phyloP scores from a whole-genome alignment of 2,329 filamentous ascomycete genomes.

The Fusarium devonianum region DNA sequence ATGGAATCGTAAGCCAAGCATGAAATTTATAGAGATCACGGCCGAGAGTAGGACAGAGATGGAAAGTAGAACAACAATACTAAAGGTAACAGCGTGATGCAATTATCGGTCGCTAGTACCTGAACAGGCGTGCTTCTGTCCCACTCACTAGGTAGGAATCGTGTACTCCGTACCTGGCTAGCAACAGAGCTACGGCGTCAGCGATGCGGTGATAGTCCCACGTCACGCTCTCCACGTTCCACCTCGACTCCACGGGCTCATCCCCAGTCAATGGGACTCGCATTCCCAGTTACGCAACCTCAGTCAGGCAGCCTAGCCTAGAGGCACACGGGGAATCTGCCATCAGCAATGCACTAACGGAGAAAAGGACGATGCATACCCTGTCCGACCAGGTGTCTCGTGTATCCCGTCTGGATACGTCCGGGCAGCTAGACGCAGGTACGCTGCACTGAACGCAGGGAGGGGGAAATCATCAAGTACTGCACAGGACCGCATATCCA shows the following conservation, averaged over 20 bases:
- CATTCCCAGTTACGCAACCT: conserved; percentile 10
- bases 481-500: conserved; percentile 28
- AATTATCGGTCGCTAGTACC: too few relatives aligned
- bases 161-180: conserved; percentile 22
- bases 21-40: conserved; percentile 13
- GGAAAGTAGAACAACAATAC: too few relatives aligned
- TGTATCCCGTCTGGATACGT: conserved; percentile 8
- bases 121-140: too few relatives aligned
- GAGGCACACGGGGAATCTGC: conserved; percentile 9
- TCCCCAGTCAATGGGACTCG: conserved; percentile 24
- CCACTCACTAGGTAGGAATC: neutral
- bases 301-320: conserved; percentile 3
- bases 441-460: conserved; percentile 21
- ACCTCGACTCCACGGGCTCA: conserved; percentile 36
- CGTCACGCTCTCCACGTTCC: conserved; percentile 37
- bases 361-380: conserved; percentile 5
- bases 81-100: too few relatives aligned
- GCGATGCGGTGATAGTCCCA: conserved; percentile 25
- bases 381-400: conserved; percentile 12
- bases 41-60: conserved; percentile 2
- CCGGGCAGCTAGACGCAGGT: conserved; percentile 29
- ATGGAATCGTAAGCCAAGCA: conserved; percentile 15
- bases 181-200: conserved; percentile 17
- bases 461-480: conserved; percentile 35
- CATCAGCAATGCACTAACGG: conserved; percentile 22